Evolutionary conservation across 2,329 filamentous ascomycete genomes (phyloP), one percentile per base, ranked within the genome.

Genomic region (Paracamarosporium sp.): DNA sequence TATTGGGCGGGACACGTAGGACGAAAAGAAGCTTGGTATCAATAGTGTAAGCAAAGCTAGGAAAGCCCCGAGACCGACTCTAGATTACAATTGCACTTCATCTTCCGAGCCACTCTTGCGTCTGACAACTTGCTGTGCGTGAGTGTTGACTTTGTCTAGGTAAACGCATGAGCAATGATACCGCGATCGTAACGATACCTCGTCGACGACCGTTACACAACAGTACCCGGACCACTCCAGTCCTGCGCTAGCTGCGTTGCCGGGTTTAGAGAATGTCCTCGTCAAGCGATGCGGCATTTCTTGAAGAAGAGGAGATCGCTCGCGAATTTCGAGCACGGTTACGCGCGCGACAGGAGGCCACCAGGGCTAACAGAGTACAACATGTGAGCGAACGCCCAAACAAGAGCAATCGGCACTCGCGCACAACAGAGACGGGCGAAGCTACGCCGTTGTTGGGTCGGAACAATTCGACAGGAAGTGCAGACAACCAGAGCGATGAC

Each of bases 231-330:
- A 28, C 11, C n/a, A 9, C 6, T 47, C 20, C 54, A 17, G 22
- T 12, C 4, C 8, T 28, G 40, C 30, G 30, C n/a, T 27, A 13
- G 46, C 24, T 15, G 12, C 38, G 46, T 36, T 31, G 1, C 1
- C 12, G 27, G 51, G 22, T 13, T 24, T 17, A 53, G 53, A 43
- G 1, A n/a, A 73, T 72, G 69, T 56, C 66, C 22, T 58, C 65
- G 15, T 67, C 59, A 17, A 69, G 60, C 41, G 73, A 76, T 31
- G 66, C 66, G 13, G 61, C 62, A 1, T 72, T 72, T 36, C 66
- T 67, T 1, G 66, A 69, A 36, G 74, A 75, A 7, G 60, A 66
- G 41, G 70, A 74, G 7, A 52, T 70, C 28, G 73, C 76, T 43
- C 65, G 66, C 31, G 61, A 65, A 33, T 40, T 71, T 5, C 28